Evolutionary conservation across 2,329 filamentous ascomycete species (phyloP).

Genomic region (Aspergillus melleus): DNA sequence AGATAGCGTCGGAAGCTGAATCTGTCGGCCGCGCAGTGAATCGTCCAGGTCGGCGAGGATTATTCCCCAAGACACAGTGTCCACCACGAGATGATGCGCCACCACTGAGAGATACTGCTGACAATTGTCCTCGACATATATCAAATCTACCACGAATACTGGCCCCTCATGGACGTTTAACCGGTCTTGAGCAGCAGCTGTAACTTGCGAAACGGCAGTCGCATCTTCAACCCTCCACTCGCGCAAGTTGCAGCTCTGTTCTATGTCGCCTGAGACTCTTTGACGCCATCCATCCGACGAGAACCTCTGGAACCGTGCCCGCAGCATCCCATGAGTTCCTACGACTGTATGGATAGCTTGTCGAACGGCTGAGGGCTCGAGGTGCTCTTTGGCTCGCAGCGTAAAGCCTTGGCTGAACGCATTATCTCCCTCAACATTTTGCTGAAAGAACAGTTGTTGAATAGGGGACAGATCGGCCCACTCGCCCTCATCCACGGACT

Average conservation of each 20-base stretch:
- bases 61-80: conserved; percentile 3
- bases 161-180: conserved; percentile 5
- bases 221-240: too few species aligned
- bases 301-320: too few species aligned
- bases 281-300: too few species aligned
- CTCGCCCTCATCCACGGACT: too few species aligned
- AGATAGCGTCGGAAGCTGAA: neutral
- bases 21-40: neutral
- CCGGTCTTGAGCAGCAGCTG: too few species aligned
- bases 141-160: conserved; percentile 1
- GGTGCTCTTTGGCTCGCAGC: conserved; percentile 9
- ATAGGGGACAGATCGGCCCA: conserved; percentile 21
- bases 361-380: conserved; percentile 9
- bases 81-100: neutral
- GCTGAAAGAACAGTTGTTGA: conserved; percentile 22
- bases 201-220: too few species aligned
- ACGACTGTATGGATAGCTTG: neutral
- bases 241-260: too few species aligned
- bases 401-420: conserved; percentile 29
- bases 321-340: too few species aligned
- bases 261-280: too few species aligned
- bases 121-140: neutral
- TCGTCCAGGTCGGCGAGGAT: neutral
- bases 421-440: conserved; percentile 6
- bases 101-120: neutral